Conservation (phyloP, 2,329 filamentous ascomycete genomes). For the Talaromyces rugulosus region DNA sequence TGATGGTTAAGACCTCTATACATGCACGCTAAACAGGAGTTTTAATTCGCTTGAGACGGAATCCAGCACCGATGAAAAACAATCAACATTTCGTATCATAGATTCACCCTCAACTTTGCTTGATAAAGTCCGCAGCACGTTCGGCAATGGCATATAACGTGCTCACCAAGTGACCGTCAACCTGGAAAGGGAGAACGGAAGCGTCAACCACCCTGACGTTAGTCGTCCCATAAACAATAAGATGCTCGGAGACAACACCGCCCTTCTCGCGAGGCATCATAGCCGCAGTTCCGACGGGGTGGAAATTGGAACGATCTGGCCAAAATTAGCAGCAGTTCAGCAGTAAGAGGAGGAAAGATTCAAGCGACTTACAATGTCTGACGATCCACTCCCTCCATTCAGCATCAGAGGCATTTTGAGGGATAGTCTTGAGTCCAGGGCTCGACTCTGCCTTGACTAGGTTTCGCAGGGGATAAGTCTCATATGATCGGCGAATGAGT, state of each 20-base stretch:
- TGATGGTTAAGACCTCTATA: too few species aligned
- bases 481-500: conserved; percentile 19
- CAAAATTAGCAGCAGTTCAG: neutral
- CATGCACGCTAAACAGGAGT: too few species aligned
- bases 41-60: too few species aligned
- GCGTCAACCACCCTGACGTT: conserved; percentile 35
- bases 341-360: neutral
- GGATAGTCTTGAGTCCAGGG: conserved; percentile 18
- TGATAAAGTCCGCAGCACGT: conserved; percentile 28
- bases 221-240: conserved; percentile 29
- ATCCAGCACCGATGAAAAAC: neutral
- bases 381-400: conserved; percentile 22
- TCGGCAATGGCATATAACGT: conserved; percentile 30
- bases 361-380: conserved; percentile 19
- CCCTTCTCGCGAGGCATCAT: conserved; percentile 30
- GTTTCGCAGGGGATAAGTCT: conserved; percentile 16
- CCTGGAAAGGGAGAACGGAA: conserved; percentile 26
- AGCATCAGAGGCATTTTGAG: conserved; percentile 19
- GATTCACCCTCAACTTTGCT: conserved; percentile 14
- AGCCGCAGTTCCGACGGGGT: conserved; percentile 26
- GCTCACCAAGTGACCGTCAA: conserved; percentile 23
- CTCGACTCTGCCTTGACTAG: conserved; percentile 17
- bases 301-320: neutral
- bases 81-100: neutral
- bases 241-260: conserved; percentile 28